Evolutionary conservation across 176 grass and related monocot genomes (phyloP).

Genomic region (Raddia guianensis): DNA sequence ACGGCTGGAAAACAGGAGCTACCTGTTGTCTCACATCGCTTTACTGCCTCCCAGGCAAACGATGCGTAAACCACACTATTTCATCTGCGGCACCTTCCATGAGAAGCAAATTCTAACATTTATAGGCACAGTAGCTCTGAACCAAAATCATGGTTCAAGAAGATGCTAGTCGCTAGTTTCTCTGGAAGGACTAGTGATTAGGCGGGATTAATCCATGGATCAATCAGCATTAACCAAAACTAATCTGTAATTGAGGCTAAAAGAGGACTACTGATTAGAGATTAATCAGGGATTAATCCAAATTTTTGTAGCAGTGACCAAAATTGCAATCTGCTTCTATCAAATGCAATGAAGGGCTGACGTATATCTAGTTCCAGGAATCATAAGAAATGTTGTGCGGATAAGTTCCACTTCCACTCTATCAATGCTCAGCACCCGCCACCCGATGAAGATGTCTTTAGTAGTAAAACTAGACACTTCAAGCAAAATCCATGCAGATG

Average conservation of each 20-base stretch:
- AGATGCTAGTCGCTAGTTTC: too few species aligned
- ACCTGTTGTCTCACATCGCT: too few species aligned
- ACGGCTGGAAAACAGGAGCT: too few species aligned
- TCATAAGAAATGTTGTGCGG: background rate
- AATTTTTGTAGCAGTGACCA: too few species aligned
- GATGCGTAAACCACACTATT: background rate
- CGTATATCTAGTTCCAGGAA: background rate
- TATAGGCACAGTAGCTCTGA: background rate
- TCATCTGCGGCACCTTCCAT: background rate
- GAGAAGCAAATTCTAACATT: background rate
- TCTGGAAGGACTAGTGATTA: too few species aligned
- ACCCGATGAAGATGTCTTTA: conserved; percentile 14
- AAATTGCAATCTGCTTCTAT: background rate
- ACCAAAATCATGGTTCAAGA: background rate
- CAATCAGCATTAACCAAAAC: too few species aligned
- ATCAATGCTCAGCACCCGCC: background rate
- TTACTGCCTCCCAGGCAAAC: too few species aligned
- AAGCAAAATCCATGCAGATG: background rate
- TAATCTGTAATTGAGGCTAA: too few species aligned
- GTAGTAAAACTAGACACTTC: background rate
- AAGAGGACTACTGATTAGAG: too few species aligned
- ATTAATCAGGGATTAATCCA: too few species aligned
- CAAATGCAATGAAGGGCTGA: background rate
- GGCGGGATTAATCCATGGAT: too few species aligned
- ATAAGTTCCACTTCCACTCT: background rate